These are phyloP conservation scores for Mycena galopus DNA, from an alignment of 768 basidiomycete species.

Conservation along the genomic window DNA sequence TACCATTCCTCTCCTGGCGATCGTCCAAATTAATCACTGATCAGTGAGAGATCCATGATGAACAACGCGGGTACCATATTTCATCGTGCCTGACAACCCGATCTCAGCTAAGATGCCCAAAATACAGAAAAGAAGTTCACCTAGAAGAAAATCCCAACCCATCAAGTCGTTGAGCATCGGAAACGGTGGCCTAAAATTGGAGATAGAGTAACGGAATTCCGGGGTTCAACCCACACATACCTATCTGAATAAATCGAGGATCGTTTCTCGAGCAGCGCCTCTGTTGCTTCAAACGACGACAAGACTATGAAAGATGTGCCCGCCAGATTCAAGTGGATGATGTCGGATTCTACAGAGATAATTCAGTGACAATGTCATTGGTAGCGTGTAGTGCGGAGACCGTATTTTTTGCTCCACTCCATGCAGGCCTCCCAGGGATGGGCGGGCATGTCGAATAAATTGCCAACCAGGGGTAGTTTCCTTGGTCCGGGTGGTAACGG, in stretches of 20 bases:
- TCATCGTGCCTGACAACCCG: background rate
- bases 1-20: background rate
- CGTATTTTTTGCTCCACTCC: no score
- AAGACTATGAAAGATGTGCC: background rate
- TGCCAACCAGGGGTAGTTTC: slow-evolving; percentile 58
- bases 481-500: slow-evolving; percentile 58
- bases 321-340: background rate
- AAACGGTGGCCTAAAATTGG: no score
- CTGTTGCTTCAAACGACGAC: background rate
- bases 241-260: background rate
- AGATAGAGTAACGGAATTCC: no score
- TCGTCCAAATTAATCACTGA: background rate
- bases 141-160: no score
- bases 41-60: no score
- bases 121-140: background rate
- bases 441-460: slow-evolving; percentile 58
- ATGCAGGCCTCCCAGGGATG: no score
- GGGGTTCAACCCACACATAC: no score
- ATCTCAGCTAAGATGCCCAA: no score
- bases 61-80: background rate
- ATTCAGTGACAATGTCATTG: no score
- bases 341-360: background rate
- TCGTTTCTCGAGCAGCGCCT: background rate
- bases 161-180: no score
- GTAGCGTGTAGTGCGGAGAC: no score